These are phyloP conservation scores for Pseudoneurospora amorphoporcata DNA, from an alignment of 495 filamentous ascomycete species.

Conservation along the genomic window DNA sequence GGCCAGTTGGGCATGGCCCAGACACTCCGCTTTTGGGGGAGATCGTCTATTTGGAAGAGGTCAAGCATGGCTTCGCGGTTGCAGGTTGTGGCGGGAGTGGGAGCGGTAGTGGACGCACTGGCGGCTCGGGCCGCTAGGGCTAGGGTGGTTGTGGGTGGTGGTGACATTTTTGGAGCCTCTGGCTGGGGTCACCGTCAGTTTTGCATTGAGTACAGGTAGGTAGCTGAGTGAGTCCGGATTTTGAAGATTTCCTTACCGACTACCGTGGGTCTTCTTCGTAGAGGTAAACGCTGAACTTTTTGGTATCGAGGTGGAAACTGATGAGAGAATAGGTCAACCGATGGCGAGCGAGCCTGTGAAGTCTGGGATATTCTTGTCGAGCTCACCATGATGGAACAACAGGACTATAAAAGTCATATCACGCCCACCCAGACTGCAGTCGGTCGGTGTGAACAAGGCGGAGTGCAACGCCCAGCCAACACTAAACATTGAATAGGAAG, in stretches of 20 bases:
- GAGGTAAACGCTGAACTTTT: background rate
- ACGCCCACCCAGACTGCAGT: background rate
- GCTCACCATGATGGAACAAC: background rate
- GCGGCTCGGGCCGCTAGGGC: background rate
- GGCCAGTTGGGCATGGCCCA: background rate
- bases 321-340: background rate
- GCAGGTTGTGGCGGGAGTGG: background rate
- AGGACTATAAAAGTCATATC: background rate
- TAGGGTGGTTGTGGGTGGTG: background rate
- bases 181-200: background rate
- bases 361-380: background rate
- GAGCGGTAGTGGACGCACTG: background rate
- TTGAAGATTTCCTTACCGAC: too few relatives aligned
- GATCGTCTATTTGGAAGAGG: background rate
- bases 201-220: background rate
- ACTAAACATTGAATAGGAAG: background rate
- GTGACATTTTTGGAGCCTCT: background rate
- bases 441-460: background rate
- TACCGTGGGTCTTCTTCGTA: background rate
- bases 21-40: background rate
- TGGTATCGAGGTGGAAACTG: background rate
- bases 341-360: background rate
- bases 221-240: background rate
- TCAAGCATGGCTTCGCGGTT: background rate
- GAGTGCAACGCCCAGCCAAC: background rate